Evolutionary conservation across 495 filamentous ascomycete species (phyloP), one percentile per base, ranked within the genome.

Genomic region (Annulohypoxylon moriforme): DNA sequence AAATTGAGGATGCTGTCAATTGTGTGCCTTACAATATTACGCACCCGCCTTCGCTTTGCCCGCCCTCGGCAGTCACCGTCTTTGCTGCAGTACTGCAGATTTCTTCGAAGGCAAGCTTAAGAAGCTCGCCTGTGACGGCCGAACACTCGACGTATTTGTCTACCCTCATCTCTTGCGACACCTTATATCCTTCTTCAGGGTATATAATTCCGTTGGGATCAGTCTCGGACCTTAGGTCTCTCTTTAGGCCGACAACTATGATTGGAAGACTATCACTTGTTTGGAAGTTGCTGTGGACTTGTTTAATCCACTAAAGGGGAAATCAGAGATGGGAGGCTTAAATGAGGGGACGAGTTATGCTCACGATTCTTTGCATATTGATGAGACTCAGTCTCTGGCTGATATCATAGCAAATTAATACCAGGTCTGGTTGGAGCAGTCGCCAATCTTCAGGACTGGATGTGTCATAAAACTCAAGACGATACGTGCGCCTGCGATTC

Each of bases 121-220:
- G 80, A 60, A 94, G 80, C 80, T 97, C 93, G 3, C 94, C 94
- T n/a, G 93, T 96, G 24, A 91, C 78, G 33, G 94, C 93, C 14
- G 93, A 96, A 78, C 94, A 97, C 75, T 97, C 94, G 53, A 93
- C 91, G 80, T 97, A 97, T 44, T 88, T 87, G 85, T 97, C 94
- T 77, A 90, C 93, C 52, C 92, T 84, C 81, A 96, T 87, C 75
- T 92, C 91, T 74, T 94, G 92, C 11, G 94, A 91, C 34, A 93
- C 83, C n/a, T 84, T 81, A 70, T 94, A 89, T 1, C 86, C 90
- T 75, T 93, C 90, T 75, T 92, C 88, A 29, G 91, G 92, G 66
- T 91, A 90, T 27, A 93, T 91, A 34, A 90, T 85, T 3, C 86
- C 88, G 55, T 90, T 89, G 24, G 88, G 88, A 68, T 92, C 90